Base-by-base conservation (phyloP, 2,329 filamentous ascomycete genomes). In the Sarocladium kiliense region DNA sequence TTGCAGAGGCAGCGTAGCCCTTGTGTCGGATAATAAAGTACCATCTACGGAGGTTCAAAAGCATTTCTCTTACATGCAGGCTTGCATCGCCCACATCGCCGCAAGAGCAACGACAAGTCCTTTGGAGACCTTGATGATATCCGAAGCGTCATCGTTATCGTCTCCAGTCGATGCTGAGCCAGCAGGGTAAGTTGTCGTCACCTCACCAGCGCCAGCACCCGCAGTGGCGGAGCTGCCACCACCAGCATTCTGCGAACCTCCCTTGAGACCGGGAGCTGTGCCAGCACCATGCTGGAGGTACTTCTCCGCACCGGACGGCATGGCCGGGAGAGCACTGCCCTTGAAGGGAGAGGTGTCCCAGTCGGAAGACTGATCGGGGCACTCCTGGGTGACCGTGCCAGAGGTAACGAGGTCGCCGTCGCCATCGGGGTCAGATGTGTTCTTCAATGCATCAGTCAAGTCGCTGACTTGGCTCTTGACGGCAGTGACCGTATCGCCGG, bases 391-490 rank as follows among this genome's bases (percentile, higher is more conserved):
- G 44, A 76, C 77, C 14, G 72, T 71, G 23, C 73, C 67, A 59
- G 74, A 32, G 69, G 71, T 56, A 60, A 71, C 32, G 47, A 56
- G 75, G 55, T 79, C 79, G 53, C 77, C 80, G 51, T 72, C 60
- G 39, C 78, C 80, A 21, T 71, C 74, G 12, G 81, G 80, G 9
- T 74, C 68, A 23, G 80, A 72, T 66, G 80, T 74, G 53, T 74
- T 70, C 54, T 68, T 62, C 54, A 83, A 67, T 51, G 79, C 78
- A 11, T 64, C 67, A 61, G 75, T 72, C 62, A 81, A 77, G 59
- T 72, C 72, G 49, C 72, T 68, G 71, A 86, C 96, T 65, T 93
- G 73, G 60, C 87, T 80, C 32, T 73, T 74, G 56, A 88, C 79
- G 2, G 47, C 27, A 12, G 47, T 51, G 3, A 69, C 73, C 55